A percentile compares a stretch with the other conserved stretches of the same genome.
Evolutionary conservation across 148 eudicot genomes (phyloP).

Genomic region (Diospyros lotus): DNA sequence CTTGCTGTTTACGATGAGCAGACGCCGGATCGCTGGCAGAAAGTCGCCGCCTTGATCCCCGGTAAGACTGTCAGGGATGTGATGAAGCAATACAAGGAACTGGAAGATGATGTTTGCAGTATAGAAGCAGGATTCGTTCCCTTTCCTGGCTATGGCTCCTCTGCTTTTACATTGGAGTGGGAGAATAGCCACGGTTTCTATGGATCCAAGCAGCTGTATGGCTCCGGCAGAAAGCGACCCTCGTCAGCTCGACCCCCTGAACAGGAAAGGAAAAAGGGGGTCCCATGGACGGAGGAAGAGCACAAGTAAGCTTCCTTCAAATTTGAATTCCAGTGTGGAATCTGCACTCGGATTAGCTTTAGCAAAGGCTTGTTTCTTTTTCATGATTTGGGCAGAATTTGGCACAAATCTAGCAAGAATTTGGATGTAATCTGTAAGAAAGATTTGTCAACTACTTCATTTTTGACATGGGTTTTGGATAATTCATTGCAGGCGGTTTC

Average conservation of each 20-base stretch:
- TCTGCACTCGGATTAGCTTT: neutral
- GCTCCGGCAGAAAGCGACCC: constrained; percentile 45
- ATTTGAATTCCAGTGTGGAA: neutral
- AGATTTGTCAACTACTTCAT: neutral
- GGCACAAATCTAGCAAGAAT: too few relatives aligned
- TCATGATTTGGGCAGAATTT: too few relatives aligned
- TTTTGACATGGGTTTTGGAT: constrained; percentile 14
- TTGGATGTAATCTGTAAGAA: too few relatives aligned
- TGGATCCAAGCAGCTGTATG: constrained; percentile 42
- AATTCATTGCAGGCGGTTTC: constrained; percentile 50
- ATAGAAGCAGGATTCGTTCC: constrained; percentile 79
- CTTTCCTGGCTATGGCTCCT: constrained; percentile 48
- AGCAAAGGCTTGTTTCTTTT: too few relatives aligned
- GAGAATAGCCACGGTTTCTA: constrained; percentile 53
- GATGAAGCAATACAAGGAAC: constrained; percentile 61
- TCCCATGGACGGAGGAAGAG: constrained; percentile 97
- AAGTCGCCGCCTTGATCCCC: constrained; percentile 67
- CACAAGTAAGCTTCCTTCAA: constrained; percentile 54
- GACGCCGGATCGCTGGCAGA: constrained; percentile 88
- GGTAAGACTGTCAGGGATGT: constrained; percentile 80
- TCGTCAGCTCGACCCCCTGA: constrained; percentile 43
- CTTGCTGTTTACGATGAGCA: constrained; percentile 68
- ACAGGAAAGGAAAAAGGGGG: constrained; percentile 91
- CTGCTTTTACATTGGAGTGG: constrained; percentile 78
- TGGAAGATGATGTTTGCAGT: constrained; percentile 72